Base-by-base conservation (phyloP, 2,329 filamentous ascomycete species). In the Akanthomyces muscarius region DNA sequence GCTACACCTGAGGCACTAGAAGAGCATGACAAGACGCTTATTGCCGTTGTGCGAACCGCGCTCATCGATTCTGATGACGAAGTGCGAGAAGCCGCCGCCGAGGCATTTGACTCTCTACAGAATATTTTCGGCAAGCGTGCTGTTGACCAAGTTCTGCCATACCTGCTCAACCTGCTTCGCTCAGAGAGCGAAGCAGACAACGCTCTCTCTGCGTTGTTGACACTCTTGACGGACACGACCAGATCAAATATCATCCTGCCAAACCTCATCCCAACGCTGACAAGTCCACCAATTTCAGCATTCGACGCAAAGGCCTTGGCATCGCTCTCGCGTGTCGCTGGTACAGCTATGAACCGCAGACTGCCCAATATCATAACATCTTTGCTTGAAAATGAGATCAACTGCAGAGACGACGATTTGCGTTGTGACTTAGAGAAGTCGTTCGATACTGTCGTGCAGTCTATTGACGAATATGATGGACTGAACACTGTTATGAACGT, bases 291-390 rank as follows among this genome's bases (percentile, higher is more conserved):
- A 1, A 97, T 99, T 69, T 90, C 92, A 33, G 86, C 89, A 0
- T 99, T 99, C 83, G 97, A 99, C 72, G 95, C 96, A 64, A 92
- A 89, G 73, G 95, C 95, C 14, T 80, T 99, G 67, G 95, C 95
- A 44, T 98, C 95, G 30, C 78, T 99, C 69, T 93, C 96, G 56
- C 89, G 93, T 75, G 96, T 99, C 57, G 94, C 95, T 65, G 89
- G 92, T 60, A 83, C 89, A 61, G 89, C 93, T 61, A 97, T 99
- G 90, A 96, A 93, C 69, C 86, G 95, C 70, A 88, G 92, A 69
- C 78, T 99, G 64, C 92, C 94, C 18, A 90, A 86, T 66, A 97
- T 99, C 66, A 85, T 99, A 76, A 97, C 96, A 74, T 89, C 92
- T 2, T 84, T 99, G 52, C 92, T 98, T 88, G 93, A 98, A 74